Conservation (phyloP, 2,329 filamentous ascomycete genomes). For the Alternaria incomplexa region DNA sequence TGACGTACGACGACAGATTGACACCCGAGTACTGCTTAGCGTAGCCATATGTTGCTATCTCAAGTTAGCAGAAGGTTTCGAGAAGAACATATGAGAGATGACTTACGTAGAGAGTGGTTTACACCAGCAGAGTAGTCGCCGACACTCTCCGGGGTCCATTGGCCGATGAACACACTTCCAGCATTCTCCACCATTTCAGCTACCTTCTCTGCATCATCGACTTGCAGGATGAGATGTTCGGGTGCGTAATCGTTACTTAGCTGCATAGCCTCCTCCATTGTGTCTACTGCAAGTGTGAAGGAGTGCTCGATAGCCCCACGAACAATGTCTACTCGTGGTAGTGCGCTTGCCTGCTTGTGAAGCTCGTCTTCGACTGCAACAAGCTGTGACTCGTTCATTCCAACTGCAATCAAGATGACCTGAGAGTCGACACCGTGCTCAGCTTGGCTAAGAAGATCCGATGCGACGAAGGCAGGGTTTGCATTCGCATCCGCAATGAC, state of each 20-base stretch:
- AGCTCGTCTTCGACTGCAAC: constrained; percentile 89
- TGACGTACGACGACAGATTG: constrained; percentile 93
- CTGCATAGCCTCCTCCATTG: constrained; percentile 76
- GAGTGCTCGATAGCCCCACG: constrained; percentile 89
- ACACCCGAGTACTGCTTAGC: constrained; percentile 98
- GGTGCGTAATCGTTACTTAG: constrained; percentile 95
- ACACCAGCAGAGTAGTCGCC: constrained; percentile 98
- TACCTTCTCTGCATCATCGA: constrained; percentile 75
- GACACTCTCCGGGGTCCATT: constrained; percentile 97
- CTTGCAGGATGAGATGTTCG: constrained; percentile 92
- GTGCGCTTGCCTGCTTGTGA: constrained; percentile 81
- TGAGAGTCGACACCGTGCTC: constrained; percentile 97
- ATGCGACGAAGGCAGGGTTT: constrained; percentile 93
- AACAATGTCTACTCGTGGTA: constrained; percentile 93
- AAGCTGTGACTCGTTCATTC: constrained; percentile 74
- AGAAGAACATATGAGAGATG: background rate
- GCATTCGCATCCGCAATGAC: constrained; percentile 88
- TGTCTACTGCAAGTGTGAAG: constrained; percentile 78
- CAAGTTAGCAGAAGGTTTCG: background rate
- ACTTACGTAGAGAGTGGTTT: constrained; percentile 95
- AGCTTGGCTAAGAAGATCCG: constrained; percentile 91
- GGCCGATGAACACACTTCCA: constrained; percentile 92
- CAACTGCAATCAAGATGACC: constrained; percentile 87
- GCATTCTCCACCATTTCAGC: constrained; percentile 88
- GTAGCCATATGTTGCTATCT: constrained; percentile 91